Base-by-base conservation (phyloP, 495 filamentous ascomycete genomes). In the Mytilinidion resinicola region DNA sequence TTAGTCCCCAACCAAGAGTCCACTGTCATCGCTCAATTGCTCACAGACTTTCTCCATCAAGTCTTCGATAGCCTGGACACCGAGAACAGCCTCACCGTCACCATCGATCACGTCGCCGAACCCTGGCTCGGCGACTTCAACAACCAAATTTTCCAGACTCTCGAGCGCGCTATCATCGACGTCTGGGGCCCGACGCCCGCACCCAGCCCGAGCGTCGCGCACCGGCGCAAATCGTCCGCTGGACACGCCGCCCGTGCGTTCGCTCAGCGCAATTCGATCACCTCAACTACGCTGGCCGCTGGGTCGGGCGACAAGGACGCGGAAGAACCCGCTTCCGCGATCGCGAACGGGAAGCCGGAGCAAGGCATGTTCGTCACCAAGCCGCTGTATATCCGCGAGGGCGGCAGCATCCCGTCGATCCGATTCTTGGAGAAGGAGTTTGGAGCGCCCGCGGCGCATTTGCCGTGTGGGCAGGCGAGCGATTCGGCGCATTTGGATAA, bases 381-480 rank as follows among this genome's bases (percentile, higher is more conserved):
- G 71, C 87, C 87, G 44, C 79, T 98, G 19, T 98, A 95, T 70
- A 98, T 98, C 66, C 83, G 93, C 10, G 93, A 98, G 74, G 93
- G 93, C 2, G 93, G 93, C 3, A 91, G 87, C 0, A 97, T 98
- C 62, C 91, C 95, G 1, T 85, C 88, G 0, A 96, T 96, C 56
- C 76, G 93, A 9, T 97, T 97, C 70, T 70, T 98, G 47, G 93
- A 98, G 70, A 93, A 95, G 73, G 91, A 95, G 65, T 97, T 97
- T 67, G 80, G 80, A 1, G 93, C 93, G 0, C 90, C 91, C 0
- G 93, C 95, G 0, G 93, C 93, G 0, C 92, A 97, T 71, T 68
- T 98, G 41, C 95, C 93, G 0, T 96, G 91, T 67, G 93, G 93
- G 1, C 93, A 97, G 71, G 90, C 91, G 42, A 96, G 90, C 67